Evolutionary conservation across 805 yeast species (phyloP), one percentile per base, ranked within the genome.

Genomic region (Yamadazyma akitaensis): DNA sequence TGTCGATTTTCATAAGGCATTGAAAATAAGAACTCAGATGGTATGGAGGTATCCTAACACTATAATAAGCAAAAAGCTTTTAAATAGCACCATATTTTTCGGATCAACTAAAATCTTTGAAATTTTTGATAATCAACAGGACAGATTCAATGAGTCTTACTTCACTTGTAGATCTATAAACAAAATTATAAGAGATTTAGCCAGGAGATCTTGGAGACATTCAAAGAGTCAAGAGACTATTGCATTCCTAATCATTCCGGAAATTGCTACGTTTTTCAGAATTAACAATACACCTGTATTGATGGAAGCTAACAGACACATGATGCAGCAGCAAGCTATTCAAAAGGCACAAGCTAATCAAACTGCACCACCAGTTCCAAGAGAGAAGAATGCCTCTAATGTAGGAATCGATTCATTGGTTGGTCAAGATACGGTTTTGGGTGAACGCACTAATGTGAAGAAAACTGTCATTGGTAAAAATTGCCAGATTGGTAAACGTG

Each of bases 201-300:
- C 96, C 2, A 80, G 98, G 64, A 80, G 96, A 52, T 84, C 96
- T 1, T 94, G 99, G 99, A 79, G 78, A 56, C 96, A 90, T 61
- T 73, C 85, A 0, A 56, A 59, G 5, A 60, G 65, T 9, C 73
- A 73, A 51, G 88, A 82, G 46, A 77, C 83, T 0, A 77, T 94
- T 14, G 85, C 85, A 3, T 71, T 92, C 55, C 77, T 85, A 51
- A 76, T 83, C 19, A 62, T 91, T 24, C 96, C 97, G 3, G 71
- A 76, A 25, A 79, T 82, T 49, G 80, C 85, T 11, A 70, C 77
- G 2, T 91, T 91, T 59, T 76, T 88, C 49, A 79, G 98, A 54
- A 76, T 86, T 41, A 90, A 89, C 61, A 88, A 84, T 60, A 70
- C 88, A 40, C 77, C 87, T 1, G 87, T 92, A 1, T 90, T 83